phyloP scores from a whole-genome alignment of 1,284 basidiomycete genomes.

The Laetiporus sulphureus region DNA sequence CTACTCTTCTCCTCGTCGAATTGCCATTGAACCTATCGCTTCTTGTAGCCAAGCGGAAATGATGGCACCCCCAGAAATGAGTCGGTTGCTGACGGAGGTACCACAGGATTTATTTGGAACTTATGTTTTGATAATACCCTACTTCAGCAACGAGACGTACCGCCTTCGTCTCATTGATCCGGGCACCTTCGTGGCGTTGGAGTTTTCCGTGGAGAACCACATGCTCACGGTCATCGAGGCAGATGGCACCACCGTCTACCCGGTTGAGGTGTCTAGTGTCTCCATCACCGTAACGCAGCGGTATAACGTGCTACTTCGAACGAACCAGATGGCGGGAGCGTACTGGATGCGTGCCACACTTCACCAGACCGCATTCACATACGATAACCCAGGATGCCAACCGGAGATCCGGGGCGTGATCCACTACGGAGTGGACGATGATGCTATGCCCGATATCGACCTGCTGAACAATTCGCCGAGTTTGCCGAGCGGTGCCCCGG shows the following conservation, averaged over 20 bases:
- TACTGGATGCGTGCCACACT: constrained; percentile 37
- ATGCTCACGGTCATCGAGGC: constrained; percentile 39
- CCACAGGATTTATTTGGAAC: constrained; percentile 32
- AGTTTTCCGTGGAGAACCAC: constrained; percentile 39
- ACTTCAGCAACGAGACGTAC: constrained; percentile 27
- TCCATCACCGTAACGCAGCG: constrained; percentile 38
- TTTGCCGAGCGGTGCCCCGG: constrained; percentile 13
- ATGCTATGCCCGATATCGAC: constrained; percentile 13
- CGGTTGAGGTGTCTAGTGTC: constrained; percentile 31
- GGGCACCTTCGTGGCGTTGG: constrained; percentile 37
- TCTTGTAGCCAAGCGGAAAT: constrained; percentile 23
- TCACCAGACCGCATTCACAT: constrained; percentile 31
- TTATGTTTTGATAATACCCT: constrained; percentile 21
- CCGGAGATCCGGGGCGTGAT: constrained; percentile 29
- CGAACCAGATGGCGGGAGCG: constrained; percentile 26
- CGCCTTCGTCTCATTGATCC: constrained; percentile 49
- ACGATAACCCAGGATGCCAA: constrained; percentile 27
- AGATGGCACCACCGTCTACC: constrained; percentile 36
- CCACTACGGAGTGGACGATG: constrained; percentile 20
- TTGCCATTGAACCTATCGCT: background rate
- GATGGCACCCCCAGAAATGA: constrained; percentile 30
- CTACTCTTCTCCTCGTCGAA: no score
- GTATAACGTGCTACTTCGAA: constrained; percentile 38
- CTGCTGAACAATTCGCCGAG: constrained; percentile 15
- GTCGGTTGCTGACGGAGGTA: constrained; percentile 32